phyloP scores from a whole-genome alignment of 2,329 filamentous ascomycete species.

The Byssochlamys sp. region DNA sequence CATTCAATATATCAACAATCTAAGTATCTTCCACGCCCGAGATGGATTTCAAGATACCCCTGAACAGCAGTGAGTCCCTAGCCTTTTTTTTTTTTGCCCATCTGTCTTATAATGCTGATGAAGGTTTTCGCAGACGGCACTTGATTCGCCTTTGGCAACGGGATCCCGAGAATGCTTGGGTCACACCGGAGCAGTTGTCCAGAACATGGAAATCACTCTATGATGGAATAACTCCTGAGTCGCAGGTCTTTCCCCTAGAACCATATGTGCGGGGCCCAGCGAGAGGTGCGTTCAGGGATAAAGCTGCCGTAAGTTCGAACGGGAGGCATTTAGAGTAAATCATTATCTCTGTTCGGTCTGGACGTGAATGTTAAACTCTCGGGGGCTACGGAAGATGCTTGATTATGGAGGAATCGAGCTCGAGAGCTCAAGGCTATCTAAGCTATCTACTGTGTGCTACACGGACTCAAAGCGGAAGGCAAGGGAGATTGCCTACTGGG shows the following conservation, averaged over 20 bases:
- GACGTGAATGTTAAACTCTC: too few species aligned
- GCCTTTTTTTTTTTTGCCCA: slow-evolving; percentile 1
- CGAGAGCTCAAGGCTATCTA: too few species aligned
- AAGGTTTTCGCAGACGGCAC: slow-evolving; percentile 29
- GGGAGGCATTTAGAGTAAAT: too few species aligned
- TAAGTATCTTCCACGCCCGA: slow-evolving; percentile 44
- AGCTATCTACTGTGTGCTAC: too few species aligned
- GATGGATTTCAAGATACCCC: slow-evolving; percentile 36
- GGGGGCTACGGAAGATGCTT: too few species aligned
- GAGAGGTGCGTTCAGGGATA: neutral
- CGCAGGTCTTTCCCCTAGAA: neutral
- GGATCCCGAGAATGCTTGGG: slow-evolving; percentile 39
- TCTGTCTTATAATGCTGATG: slow-evolving; percentile 1
- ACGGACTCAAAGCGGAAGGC: too few species aligned
- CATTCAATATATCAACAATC: slow-evolving; percentile 45
- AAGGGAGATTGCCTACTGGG: too few species aligned
- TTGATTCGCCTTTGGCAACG: slow-evolving; percentile 40
- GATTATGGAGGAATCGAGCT: too few species aligned
- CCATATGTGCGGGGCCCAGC: neutral
- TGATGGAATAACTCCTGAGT: neutral
- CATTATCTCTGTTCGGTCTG: too few species aligned
- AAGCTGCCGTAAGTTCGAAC: neutral
- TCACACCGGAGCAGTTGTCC: slow-evolving; percentile 28
- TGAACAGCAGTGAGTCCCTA: slow-evolving; percentile 25
- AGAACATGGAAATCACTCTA: neutral